Conservation (phyloP, 2,329 filamentous ascomycete genomes). For the Alternaria postmessia region DNA sequence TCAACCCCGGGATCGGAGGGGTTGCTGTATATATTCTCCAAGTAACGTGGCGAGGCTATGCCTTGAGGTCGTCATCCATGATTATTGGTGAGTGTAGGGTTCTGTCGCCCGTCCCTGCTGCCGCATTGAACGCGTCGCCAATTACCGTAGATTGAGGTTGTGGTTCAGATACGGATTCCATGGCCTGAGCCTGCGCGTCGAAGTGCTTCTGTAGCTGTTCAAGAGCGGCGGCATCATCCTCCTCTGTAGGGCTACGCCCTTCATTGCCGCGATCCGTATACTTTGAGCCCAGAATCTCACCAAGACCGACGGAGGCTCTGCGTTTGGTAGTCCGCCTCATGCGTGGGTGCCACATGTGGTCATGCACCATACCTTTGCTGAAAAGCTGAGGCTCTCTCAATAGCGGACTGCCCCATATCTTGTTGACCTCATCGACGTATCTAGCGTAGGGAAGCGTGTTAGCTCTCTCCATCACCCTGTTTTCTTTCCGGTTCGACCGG, state of each 20-base stretch:
- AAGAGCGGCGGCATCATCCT: background rate
- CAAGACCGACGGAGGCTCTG: constrained; percentile 10
- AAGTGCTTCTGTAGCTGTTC: constrained; percentile 4
- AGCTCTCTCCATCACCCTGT: constrained; percentile 33
- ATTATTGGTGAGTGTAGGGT: background rate
- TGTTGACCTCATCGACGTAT: constrained; percentile 40
- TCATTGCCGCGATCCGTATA: background rate
- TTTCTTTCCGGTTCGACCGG: constrained; percentile 28
- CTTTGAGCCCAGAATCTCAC: constrained; percentile 14
- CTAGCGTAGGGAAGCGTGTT: constrained; percentile 32
- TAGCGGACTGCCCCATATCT: constrained; percentile 39
- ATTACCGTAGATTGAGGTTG: background rate
- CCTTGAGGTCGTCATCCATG: background rate
- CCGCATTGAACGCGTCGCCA: background rate
- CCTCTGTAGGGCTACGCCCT: background rate
- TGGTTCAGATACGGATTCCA: background rate
- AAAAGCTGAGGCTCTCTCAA: constrained; percentile 33
- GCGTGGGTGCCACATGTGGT: constrained; percentile 28
- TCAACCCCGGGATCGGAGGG: background rate
- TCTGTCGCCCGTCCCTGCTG: background rate
- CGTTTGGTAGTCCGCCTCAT: constrained; percentile 16
- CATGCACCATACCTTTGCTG: constrained; percentile 10
- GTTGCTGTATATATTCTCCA: background rate
- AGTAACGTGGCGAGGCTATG: background rate
- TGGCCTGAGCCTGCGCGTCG: background rate